Evolutionary conservation across 805 yeast species (phyloP).

Genomic region (Wickerhamiella qilinensis): DNA sequence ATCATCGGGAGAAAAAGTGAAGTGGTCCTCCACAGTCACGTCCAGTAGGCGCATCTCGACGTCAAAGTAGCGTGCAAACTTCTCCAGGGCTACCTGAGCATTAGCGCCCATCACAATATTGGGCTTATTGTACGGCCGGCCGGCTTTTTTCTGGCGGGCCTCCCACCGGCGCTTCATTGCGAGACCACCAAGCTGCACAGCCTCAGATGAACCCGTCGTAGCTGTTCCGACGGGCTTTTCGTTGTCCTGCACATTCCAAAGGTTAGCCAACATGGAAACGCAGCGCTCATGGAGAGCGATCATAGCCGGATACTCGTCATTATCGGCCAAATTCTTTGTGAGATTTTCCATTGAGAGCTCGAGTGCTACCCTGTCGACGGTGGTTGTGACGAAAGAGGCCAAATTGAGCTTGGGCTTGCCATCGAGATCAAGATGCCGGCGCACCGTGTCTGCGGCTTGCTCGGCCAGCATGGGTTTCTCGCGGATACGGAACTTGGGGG

Average conservation of each 20-base stretch:
- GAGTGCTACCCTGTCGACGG: constrained; percentile 35
- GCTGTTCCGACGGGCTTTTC: constrained; percentile 63
- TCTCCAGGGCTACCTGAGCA: constrained; percentile 88
- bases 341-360: constrained; percentile 51
- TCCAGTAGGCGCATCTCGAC: constrained; percentile 70
- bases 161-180: constrained; percentile 91
- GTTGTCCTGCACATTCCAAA: constrained; percentile 59
- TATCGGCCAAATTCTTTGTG: constrained; percentile 80
- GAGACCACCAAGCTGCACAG: constrained; percentile 82
- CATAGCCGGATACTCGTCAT: constrained; percentile 83
- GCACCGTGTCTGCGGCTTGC: constrained; percentile 45
- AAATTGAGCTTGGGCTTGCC: constrained; percentile 72
- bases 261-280: constrained; percentile 56
- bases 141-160: constrained; percentile 39
- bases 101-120: constrained; percentile 84
- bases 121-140: constrained; percentile 48
- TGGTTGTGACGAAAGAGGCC: constrained; percentile 82
- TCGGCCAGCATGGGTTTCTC: constrained; percentile 34
- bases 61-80: constrained; percentile 86
- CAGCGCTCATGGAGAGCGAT: constrained; percentile 69
- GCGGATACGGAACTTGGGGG: constrained; percentile 47
- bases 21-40: constrained; percentile 42
- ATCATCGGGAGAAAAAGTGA: constrained; percentile 43
- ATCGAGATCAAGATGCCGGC: constrained; percentile 62
- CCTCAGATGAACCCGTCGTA: constrained; percentile 88